Evolutionary conservation across 1,284 basidiomycete species (phyloP).

Genomic region (Psilocybe mexicana): DNA sequence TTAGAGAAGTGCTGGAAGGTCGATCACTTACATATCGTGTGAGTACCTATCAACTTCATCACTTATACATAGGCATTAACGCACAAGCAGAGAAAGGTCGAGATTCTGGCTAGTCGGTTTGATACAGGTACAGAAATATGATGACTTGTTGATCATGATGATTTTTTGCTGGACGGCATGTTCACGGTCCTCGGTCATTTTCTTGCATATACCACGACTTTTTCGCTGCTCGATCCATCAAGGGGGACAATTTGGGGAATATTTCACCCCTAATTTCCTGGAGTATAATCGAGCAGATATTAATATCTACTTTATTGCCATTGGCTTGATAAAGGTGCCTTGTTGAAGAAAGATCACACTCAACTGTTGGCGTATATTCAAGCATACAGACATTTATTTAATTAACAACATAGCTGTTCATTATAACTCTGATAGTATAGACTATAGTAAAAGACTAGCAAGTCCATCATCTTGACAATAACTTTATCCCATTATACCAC

Average conservation of each 20-base stretch:
- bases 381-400: constrained; percentile 49
- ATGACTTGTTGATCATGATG: not conserved
- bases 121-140: constrained; percentile 56
- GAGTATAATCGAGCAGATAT: constrained; percentile 83
- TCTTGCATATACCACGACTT: not conserved
- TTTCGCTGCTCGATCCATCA: not conserved
- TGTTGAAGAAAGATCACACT: constrained; percentile 60
- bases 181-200: too few species aligned
- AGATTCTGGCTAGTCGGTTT: constrained; percentile 56
- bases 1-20: constrained; percentile 64
- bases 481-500: constrained; percentile 59
- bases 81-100: constrained; percentile 61
- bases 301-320: constrained; percentile 14
- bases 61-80: constrained; percentile 7
- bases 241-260: constrained; percentile 75
- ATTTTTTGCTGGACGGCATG: too few species aligned
- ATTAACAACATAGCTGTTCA: not conserved
- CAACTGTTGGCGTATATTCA: constrained; percentile 78
- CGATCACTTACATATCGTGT: constrained; percentile 65
- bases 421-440: not conserved
- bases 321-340: constrained; percentile 85
- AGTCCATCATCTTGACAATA: constrained; percentile 22
- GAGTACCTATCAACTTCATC: constrained; percentile 25
- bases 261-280: constrained; percentile 58
- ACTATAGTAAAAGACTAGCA: constrained; percentile 4